Percentiles rank a stretch among this genome's conserved stretches.
phyloP scores from a whole-genome alignment of 129 eudicot genomes.

The Cynara cardunculus region DNA sequence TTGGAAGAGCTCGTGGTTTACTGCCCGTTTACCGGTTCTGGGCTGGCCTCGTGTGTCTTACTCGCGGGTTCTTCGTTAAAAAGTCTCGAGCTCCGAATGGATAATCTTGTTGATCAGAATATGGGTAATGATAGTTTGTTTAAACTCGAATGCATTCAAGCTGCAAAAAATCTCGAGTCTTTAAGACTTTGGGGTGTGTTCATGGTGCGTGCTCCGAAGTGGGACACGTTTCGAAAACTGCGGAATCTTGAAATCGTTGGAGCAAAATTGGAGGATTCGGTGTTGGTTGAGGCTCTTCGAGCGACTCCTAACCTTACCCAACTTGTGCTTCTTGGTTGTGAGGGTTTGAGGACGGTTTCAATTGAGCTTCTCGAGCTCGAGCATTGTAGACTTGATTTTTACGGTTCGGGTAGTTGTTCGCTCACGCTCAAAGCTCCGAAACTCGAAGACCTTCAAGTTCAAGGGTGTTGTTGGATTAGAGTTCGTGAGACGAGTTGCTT shows the following conservation, averaged over 20 bases:
- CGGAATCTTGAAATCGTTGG: constrained; percentile 83
- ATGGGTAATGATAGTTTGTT: constrained; percentile 22
- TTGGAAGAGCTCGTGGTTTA: constrained; percentile 78
- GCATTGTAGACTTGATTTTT: constrained; percentile 67
- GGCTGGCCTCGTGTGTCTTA: constrained; percentile 64
- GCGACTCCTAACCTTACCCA: constrained; percentile 70
- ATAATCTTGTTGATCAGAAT: constrained; percentile 45
- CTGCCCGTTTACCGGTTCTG: constrained; percentile 59
- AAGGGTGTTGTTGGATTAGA: constrained; percentile 77
- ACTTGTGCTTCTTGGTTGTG: constrained; percentile 76
- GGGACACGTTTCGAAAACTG: constrained; percentile 62
- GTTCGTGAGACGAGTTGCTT: constrained; percentile 63
- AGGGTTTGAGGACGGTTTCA: constrained; percentile 55
- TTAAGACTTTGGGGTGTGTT: constrained; percentile 78
- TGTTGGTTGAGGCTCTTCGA: constrained; percentile 48
- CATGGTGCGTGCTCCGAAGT: constrained; percentile 60
- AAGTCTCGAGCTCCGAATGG: constrained; percentile 75
- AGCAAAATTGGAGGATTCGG: constrained; percentile 56
- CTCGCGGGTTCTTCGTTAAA: constrained; percentile 42
- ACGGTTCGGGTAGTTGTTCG: constrained; percentile 51
- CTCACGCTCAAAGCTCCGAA: constrained; percentile 55
- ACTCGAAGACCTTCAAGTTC: constrained; percentile 68
- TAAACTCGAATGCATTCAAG: constrained; percentile 67
- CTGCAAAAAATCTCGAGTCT: constrained; percentile 64
- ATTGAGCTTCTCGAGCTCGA: constrained; percentile 62